Evolutionary conservation across 345 rosid genomes (phyloP), one percentile per base, ranked within the genome.

Genomic region (Syzygium grande): DNA sequence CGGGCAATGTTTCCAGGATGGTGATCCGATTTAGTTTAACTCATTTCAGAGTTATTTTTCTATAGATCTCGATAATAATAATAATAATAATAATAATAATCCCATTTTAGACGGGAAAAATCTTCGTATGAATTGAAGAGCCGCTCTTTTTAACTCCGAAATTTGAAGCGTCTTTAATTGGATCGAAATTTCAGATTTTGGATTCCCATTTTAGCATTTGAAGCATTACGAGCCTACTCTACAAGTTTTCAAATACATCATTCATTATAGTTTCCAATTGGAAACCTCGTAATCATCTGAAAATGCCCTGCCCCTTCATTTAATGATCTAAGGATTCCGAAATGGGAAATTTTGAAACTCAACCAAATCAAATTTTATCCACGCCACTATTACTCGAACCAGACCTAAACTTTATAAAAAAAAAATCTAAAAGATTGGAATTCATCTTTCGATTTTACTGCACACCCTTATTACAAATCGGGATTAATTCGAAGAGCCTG

Each of bases 21-120:
- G 41, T 16, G 10, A 29, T 65, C 22, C 22, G 10, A 65, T 30
- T 63, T 65, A 7, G 16, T 30, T 65, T 30, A 65, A 30, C 43
- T 65, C 22, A 29, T 54, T 54, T 6, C 19, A 19, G 58, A 15
- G 21, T 53, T 16, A 15, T 19, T 52, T 52, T 54, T 6, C 9
- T 54, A 54, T 6, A 9, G 23, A 54, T 54, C 58, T 19, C 4
- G 9, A 54, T 54, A 19, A n/a, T n/a, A n/a, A n/a, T n/a, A 54
- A 19, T 5, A 54, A 19, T 6, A 17, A 19, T 54, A 54, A 54
- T 54, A 54, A 41, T 52, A 12, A n/a, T n/a, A 52, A 19, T 54
- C 23, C 2, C 22, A 54, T 65, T 65, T 65, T 3, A 15, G 12
- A 30, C 0, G 0, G 1, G 19, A 29, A n/a, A 7, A 65, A 29